Evolutionary conservation across 1,284 basidiomycete genomes (phyloP).

Genomic region (Boletus hoseneyae): DNA sequence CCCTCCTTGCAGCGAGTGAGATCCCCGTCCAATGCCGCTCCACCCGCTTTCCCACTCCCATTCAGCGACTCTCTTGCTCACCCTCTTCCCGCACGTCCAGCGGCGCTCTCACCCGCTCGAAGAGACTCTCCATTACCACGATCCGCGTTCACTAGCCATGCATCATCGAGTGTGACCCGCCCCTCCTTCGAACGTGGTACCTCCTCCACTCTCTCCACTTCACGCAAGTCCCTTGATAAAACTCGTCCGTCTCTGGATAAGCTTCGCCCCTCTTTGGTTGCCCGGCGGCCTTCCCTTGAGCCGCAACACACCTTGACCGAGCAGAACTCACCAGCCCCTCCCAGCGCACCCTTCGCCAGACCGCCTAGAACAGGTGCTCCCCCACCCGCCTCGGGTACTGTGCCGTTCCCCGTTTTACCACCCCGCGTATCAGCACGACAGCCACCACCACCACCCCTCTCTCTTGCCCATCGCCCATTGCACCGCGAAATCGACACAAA

Average conservation of each 20-base stretch:
- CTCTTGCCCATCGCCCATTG: slow-evolving; percentile 10
- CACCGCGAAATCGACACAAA: slow-evolving; percentile 54
- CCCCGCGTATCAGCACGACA: slow-evolving; percentile 18
- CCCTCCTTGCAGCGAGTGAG: slow-evolving; percentile 16
- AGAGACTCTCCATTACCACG: slow-evolving; percentile 15
- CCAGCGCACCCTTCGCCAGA: slow-evolving; percentile 2
- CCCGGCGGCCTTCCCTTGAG: slow-evolving; percentile 18
- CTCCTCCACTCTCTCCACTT: slow-evolving; percentile 14
- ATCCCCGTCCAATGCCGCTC: slow-evolving; percentile 18
- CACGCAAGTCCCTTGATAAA: slow-evolving; percentile 16
- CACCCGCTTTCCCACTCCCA: slow-evolving; percentile 13
- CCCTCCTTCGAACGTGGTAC: slow-evolving; percentile 20
- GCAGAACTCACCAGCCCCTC: slow-evolving; percentile 2
- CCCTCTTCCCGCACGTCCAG: slow-evolving; percentile 13
- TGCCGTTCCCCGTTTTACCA: slow-evolving; percentile 17
- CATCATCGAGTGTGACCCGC: slow-evolving; percentile 12
- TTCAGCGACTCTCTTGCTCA: slow-evolving; percentile 13
- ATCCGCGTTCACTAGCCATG: slow-evolving; percentile 6
- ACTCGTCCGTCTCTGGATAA: slow-evolving; percentile 16
- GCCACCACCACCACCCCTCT: slow-evolving; percentile 17
- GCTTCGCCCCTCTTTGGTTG: slow-evolving; percentile 12
- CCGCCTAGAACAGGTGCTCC: slow-evolving; percentile 11
- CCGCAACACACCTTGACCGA: slow-evolving; percentile 7
- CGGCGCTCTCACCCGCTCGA: slow-evolving; percentile 13
- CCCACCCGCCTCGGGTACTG: slow-evolving; percentile 3